Percentiles rank a stretch among this genome's conserved stretches.
These are phyloP conservation scores for Naganishia liquefaciens DNA, from an alignment of 1,284 basidiomycete species.

Conservation along the genomic window DNA sequence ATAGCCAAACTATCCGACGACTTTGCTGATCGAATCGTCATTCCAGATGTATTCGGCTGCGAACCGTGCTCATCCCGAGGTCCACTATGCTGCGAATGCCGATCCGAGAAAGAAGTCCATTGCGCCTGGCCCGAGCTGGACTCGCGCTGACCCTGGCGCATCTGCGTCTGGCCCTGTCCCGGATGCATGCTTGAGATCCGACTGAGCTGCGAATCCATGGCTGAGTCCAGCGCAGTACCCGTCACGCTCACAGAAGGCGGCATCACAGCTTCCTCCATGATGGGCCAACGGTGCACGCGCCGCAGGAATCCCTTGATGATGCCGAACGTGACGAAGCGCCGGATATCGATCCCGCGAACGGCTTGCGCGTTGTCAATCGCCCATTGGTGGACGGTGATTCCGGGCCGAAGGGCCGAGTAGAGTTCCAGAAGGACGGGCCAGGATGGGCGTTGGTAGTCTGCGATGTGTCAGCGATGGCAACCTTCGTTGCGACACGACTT, in stretches of 20 bases:
- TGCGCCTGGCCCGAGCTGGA: constrained; percentile 9
- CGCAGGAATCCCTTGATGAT: constrained; percentile 98
- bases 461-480: constrained; percentile 49
- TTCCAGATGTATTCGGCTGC: constrained; percentile 11
- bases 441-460: constrained; percentile 59
- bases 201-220: constrained; percentile 20
- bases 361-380: constrained; percentile 75
- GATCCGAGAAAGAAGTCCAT: constrained; percentile 20
- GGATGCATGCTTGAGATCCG: constrained; percentile 6
- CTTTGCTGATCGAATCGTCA: constrained; percentile 13
- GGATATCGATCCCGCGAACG: constrained; percentile 77
- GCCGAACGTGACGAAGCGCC: constrained; percentile 95
- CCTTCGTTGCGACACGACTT: constrained; percentile 24
- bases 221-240: constrained; percentile 11
- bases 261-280: constrained; percentile 52
- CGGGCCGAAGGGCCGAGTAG: constrained; percentile 83
- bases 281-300: constrained; percentile 87
- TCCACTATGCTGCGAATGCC: constrained; percentile 12
- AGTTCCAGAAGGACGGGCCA: constrained; percentile 82
- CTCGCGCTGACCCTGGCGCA: constrained; percentile 13
- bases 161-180: constrained; percentile 12
- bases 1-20: constrained; percentile 8
- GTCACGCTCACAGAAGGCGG: constrained; percentile 6
- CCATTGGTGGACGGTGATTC: constrained; percentile 85
- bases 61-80: constrained; percentile 3